These are phyloP conservation scores for Xylariaceae sp. DNA, from an alignment of 2,329 filamentous ascomycete species.

Conservation along the genomic window DNA sequence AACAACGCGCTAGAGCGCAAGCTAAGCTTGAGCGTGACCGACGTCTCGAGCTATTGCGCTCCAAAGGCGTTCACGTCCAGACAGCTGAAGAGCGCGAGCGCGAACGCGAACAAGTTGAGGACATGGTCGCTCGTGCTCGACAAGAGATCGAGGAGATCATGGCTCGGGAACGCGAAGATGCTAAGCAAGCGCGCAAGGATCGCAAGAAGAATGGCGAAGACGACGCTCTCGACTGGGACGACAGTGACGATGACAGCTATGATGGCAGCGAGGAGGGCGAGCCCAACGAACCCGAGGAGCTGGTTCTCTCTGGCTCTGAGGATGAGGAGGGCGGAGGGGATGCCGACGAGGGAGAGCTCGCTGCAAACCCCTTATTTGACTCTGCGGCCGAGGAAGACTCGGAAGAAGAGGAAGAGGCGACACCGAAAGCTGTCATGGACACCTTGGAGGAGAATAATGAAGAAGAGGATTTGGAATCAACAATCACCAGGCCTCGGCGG, in stretches of 20 bases:
- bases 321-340: constrained; percentile 36
- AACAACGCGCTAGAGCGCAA: constrained; percentile 72
- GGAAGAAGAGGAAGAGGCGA: constrained; percentile 14
- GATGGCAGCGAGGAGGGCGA: constrained; percentile 34
- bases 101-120: constrained; percentile 79
- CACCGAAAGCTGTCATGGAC: constrained; percentile 22
- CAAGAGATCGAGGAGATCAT: constrained; percentile 76
- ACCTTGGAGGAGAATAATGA: constrained; percentile 35
- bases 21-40: constrained; percentile 73
- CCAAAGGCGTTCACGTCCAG: constrained; percentile 76
- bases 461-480: constrained; percentile 25
- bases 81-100: constrained; percentile 82
- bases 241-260: constrained; percentile 44
- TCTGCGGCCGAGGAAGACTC: constrained; percentile 35
- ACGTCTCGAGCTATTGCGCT: constrained; percentile 69
- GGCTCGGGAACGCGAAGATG: constrained; percentile 68
- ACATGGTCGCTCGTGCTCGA: constrained; percentile 80
- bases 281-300: constrained; percentile 33
- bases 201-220: constrained; percentile 37
- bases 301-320: constrained; percentile 30
- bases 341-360: constrained; percentile 24
- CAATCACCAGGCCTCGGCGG: constrained; percentile 40
- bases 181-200: constrained; percentile 58
- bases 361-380: constrained; percentile 26
- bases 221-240: constrained; percentile 52